Evolutionary conservation across 495 filamentous ascomycete genomes (phyloP), one percentile per base, ranked within the genome.

Genomic region (Penicillium manginii): DNA sequence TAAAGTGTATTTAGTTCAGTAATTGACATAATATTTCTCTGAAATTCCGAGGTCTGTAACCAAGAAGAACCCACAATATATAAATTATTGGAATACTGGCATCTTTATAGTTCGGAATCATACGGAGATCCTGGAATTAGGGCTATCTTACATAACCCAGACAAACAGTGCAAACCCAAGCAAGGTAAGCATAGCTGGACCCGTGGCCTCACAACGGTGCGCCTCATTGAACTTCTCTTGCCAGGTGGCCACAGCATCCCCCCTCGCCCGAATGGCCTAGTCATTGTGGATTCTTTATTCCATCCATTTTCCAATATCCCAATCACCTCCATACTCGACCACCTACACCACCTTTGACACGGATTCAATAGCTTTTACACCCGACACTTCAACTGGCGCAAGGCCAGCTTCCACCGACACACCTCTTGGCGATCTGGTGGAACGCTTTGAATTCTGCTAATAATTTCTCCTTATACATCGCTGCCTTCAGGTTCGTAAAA

Each of bases 241-340:
- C 70, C 73, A 78, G 62, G 69, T 76, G 73, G 70, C 72, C 75
- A 73, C 63, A 58, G 60, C 59, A 66, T 66, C 58, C 56, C 54
- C 54, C 64, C 12, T n/a, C 35, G 58, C 57, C 56, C 54, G 42
- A 33, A 69, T 69, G 63, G 58, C 60, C 29, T 63, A 57, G 57
- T 55, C 40, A 39, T 47, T 32, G 51, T 55, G 55, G 33, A 42
- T 48, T 58, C 40, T 35, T 52, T 4, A n/a, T 49, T 50, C 49
- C 35, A 29, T 60, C 59, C 43, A 52, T 47, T 19, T 37, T 42
- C 11, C n/a, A 6, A 14, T 2, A 32, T 35, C n/a, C 19, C 23
- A 17, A 37, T 14, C 37, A 21, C 5, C 29, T 15, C 21, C 19
- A 11, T 59, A 50, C 32, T 15, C 37, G 26, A 31, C 29, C 9